These are phyloP conservation scores for Rusavskia elegans DNA, from an alignment of 495 filamentous ascomycete genomes.

Conservation along the genomic window DNA sequence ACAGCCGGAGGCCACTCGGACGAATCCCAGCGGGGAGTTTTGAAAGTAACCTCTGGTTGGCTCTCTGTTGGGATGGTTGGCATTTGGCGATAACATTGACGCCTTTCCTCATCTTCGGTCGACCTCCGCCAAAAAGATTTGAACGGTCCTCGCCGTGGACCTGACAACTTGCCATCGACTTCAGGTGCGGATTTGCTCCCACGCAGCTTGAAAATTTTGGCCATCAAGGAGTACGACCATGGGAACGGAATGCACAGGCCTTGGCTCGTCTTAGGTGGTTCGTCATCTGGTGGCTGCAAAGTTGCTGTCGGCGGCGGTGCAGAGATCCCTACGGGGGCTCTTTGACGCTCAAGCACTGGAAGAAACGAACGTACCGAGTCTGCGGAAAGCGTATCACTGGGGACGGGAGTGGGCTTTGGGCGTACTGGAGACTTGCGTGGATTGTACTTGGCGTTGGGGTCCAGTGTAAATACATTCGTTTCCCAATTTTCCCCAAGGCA, in stretches of 20 bases:
- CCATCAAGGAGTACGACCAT: conserved; percentile 1
- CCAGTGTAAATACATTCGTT: conserved; percentile 51
- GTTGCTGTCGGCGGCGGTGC: conserved; percentile 21
- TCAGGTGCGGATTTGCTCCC: conserved; percentile 10
- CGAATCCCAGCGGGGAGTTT: no score
- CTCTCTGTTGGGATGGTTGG: no score
- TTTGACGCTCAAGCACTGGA: conserved; percentile 4
- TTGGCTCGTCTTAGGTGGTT: background rate
- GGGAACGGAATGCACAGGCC: background rate
- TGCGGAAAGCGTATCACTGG: no score
- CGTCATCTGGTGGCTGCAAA: conserved; percentile 10
- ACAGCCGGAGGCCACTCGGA: background rate
- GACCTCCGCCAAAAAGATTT: background rate
- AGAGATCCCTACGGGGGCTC: background rate
- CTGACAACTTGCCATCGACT: conserved; percentile 1
- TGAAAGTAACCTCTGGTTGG: no score
- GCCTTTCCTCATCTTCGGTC: background rate
- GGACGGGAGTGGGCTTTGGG: conserved; percentile 3
- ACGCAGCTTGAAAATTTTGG: conserved; percentile 9
- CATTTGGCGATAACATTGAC: no score
- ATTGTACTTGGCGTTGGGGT: conserved; percentile 60
- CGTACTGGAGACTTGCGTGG: conserved; percentile 21
- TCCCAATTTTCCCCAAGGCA: conserved; percentile 23
- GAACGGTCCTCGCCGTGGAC: background rate
- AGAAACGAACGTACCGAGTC: no score